Percentiles rank a stretch among this genome's conserved stretches.
Evolutionary conservation across 2,329 filamentous ascomycete genomes (phyloP).

Genomic region (Paracamarosporium sp.): DNA sequence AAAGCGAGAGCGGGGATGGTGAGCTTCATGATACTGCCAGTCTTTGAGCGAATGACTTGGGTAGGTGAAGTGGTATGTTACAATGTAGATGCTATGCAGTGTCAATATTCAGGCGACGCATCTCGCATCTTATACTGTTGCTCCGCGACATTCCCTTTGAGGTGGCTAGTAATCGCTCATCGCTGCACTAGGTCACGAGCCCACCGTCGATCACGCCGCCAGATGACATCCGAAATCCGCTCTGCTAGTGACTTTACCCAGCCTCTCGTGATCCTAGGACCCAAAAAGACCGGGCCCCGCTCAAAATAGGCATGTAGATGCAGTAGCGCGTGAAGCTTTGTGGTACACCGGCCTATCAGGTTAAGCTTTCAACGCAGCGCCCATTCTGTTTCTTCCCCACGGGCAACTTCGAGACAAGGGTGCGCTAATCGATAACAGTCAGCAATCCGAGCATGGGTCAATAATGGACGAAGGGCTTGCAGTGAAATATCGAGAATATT

Average conservation of each 20-base stretch:
- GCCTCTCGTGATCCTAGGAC: constrained; percentile 14
- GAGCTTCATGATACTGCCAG: constrained; percentile 28
- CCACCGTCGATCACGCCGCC: constrained; percentile 13
- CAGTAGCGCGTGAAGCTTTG: constrained; percentile 18
- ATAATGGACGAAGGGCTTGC: constrained; percentile 2
- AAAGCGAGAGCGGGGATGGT: constrained; percentile 21
- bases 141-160: not conserved
- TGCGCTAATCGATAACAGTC: not conserved
- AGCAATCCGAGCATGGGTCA: not conserved
- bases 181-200: constrained; percentile 15
- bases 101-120: not conserved
- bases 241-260: constrained; percentile 3
- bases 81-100: not conserved
- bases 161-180: constrained; percentile 1
- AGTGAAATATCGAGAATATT: constrained; percentile 22
- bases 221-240: constrained; percentile 11
- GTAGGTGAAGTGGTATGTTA: not conserved
- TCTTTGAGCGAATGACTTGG: constrained; percentile 4
- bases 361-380: constrained; percentile 19
- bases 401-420: not conserved
- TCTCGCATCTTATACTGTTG: not conserved
- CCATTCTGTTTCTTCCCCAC: constrained; percentile 12
- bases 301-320: constrained; percentile 2
- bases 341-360: constrained; percentile 12
- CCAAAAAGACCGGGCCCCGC: not conserved